Evolutionary conservation across 2,329 filamentous ascomycete species (phyloP).

Genomic region (Diaporthe velutina): DNA sequence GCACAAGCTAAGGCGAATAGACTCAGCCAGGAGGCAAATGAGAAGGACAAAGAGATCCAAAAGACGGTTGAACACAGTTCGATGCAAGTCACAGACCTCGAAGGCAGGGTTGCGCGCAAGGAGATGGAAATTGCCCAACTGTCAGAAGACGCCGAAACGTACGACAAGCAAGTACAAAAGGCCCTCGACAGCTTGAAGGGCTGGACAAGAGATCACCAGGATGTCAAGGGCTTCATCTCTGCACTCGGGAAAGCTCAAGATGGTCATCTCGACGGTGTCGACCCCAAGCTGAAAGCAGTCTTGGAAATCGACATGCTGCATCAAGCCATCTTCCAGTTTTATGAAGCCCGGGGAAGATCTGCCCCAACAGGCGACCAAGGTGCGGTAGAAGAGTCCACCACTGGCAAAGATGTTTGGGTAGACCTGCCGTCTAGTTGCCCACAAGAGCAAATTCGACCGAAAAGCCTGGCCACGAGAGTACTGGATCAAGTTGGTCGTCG

Average conservation of each 20-base stretch:
- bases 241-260: slow-evolving; percentile 9
- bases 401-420: background rate
- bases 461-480: background rate
- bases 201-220: slow-evolving; percentile 16
- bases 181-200: slow-evolving; percentile 30
- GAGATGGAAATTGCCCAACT: slow-evolving; percentile 28
- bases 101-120: slow-evolving; percentile 14
- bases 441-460: background rate
- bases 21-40: background rate
- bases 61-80: background rate
- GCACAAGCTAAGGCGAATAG: background rate
- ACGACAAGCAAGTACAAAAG: slow-evolving; percentile 22
- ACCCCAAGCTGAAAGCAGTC: slow-evolving; percentile 34
- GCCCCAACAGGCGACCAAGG: background rate
- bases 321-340: slow-evolving; percentile 29
- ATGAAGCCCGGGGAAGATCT: background rate
- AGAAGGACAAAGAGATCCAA: slow-evolving; percentile 4
- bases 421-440: background rate
- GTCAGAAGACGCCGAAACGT: slow-evolving; percentile 23
- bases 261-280: slow-evolving; percentile 3
- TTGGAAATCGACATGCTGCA: slow-evolving; percentile 34
- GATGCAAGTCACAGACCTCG: slow-evolving; percentile 13
- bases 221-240: slow-evolving; percentile 5
- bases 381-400: background rate
- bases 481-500: slow-evolving; percentile 24